Evolutionary conservation across 176 grass and related monocot genomes (phyloP), one percentile per base, ranked within the genome.

Genomic region (Ensete ventricosum): DNA sequence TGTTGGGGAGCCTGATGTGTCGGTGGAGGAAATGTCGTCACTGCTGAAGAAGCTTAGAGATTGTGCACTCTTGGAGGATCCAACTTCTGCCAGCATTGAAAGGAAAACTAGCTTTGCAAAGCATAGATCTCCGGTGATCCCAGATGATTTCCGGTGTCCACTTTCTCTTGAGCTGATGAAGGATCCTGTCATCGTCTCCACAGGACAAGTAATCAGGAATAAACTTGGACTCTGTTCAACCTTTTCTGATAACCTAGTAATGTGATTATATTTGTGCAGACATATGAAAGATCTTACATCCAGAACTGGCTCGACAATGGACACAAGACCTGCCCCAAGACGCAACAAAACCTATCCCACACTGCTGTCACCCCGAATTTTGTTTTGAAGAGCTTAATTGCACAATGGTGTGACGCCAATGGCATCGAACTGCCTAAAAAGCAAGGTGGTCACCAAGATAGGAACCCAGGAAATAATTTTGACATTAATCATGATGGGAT

Each of bases 101-200:
- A 66, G 26, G 14, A 89, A 81, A 69, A 83, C 84, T 55, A 79
- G 67, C 64, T 87, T 84, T 50, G 21, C 81, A 12, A 91, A 85
- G 34, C 89, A 90, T 53, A 87, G 62, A 24, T 91, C 88, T 57
- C 90, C 95, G 9, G 88, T 99, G 69, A 94, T 91, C 52, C 95
- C 90, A 0, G 95, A 94, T 49, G 95, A 99, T 54, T 99, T 99
- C 76, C 85, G 95, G 48, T 99, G 95, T 76, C 95, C 90, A 54
- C 91, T 94, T 78, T 99, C 95, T 10, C 90, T 99, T 17, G 90
- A 99, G 82, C 81, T 99, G 73, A 94, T 99, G 95, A 88, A 91
- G 8, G 88, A 99, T 67, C 95, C 95, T 19, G 86, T 99, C 60
- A 94, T 99, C 55, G 83, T 94, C 77, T 99, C 95, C 54, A 91